These are phyloP conservation scores for Penicillium brasilianum DNA, from an alignment of 2,329 filamentous ascomycete genomes.

Conservation along the genomic window DNA sequence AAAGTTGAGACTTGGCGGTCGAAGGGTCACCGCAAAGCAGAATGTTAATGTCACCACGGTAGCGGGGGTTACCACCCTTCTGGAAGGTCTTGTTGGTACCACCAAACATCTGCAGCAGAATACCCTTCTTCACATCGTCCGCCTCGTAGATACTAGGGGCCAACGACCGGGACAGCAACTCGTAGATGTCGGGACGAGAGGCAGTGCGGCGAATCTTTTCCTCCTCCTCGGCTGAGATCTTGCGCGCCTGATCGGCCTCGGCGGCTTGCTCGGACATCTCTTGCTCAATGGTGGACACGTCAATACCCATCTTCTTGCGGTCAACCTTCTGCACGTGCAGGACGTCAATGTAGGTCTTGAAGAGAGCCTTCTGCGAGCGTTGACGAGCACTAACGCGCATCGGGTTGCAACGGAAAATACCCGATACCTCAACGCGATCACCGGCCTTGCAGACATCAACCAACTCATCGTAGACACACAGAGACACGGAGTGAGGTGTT, in stretches of 20 bases:
- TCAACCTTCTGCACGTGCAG: constrained; percentile 96
- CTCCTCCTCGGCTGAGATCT: constrained; percentile 84
- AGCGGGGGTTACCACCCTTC: constrained; percentile 92
- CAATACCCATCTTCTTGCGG: constrained; percentile 89
- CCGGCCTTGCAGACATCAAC: constrained; percentile 98
- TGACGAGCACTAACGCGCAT: constrained; percentile 94
- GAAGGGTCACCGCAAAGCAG: constrained; percentile 96
- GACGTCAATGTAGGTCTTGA: constrained; percentile 97
- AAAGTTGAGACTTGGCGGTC: constrained; percentile 91
- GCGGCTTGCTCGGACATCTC: constrained; percentile 74
- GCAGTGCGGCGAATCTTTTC: constrained; percentile 83
- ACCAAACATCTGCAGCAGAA: constrained; percentile 92
- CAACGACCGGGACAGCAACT: constrained; percentile 85
- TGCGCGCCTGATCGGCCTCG: constrained; percentile 80
- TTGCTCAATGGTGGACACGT: constrained; percentile 84
- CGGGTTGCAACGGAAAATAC: constrained; percentile 93
- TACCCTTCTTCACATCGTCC: constrained; percentile 99
- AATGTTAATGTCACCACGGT: constrained; percentile 96
- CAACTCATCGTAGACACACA: constrained; percentile 95
- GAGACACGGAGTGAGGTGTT: constrained; percentile 94
- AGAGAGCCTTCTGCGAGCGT: constrained; percentile 88
- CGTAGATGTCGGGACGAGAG: constrained; percentile 84
- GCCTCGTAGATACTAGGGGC: constrained; percentile 96
- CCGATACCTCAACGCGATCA: constrained; percentile 93
- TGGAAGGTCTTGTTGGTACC: constrained; percentile 98